These are phyloP conservation scores for Poterioochromonas sp. DNA, from an alignment of 352 stramenopile species.

Conservation along the genomic window DNA sequence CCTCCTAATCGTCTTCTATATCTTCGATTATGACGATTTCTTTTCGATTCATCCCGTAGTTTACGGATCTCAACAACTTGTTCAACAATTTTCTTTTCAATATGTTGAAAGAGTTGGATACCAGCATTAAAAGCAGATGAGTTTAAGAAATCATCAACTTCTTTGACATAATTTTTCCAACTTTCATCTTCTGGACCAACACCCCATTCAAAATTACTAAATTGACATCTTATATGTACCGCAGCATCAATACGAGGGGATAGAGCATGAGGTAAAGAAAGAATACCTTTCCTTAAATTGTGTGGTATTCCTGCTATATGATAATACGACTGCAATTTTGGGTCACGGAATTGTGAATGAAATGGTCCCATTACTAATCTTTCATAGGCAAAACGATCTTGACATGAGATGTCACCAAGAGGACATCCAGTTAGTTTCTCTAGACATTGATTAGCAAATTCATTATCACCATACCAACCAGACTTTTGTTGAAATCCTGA, in stretches of 20 bases:
- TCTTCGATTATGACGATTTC: neutral
- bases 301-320: neutral
- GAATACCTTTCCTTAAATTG: neutral
- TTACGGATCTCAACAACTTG: neutral
- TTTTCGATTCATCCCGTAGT: neutral
- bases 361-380: neutral
- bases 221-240: conserved; percentile 1
- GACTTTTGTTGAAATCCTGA: neutral
- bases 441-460: neutral
- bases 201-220: neutral
- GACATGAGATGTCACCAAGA: neutral
- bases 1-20: no score
- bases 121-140: neutral
- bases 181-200: neutral
- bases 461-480: neutral
- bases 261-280: neutral
- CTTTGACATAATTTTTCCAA: neutral
- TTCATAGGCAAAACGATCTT: neutral
- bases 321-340: neutral
- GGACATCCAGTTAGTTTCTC: neutral
- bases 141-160: neutral
- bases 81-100: neutral
- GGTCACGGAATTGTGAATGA: neutral
- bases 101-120: neutral
- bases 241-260: neutral